These are phyloP conservation scores for Spencermartinsiella ligniputridi DNA, from an alignment of 1,139 yeast species.

Conservation along the genomic window DNA sequence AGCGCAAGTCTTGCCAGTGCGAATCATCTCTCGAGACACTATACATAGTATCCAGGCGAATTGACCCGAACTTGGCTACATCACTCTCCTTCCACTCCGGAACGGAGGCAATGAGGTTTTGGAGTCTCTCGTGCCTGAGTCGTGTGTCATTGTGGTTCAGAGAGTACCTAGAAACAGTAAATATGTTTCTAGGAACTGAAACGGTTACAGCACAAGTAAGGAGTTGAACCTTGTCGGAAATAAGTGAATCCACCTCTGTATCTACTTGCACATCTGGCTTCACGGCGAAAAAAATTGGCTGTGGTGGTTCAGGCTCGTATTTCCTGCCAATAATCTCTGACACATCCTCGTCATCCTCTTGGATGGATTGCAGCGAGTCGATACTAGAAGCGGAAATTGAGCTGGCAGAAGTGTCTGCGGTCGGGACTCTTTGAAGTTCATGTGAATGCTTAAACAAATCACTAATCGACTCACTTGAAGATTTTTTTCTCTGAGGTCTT, in stretches of 20 bases:
- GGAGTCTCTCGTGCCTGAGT: neutral
- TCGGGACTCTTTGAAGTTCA: neutral
- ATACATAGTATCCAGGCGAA: constrained; percentile 19
- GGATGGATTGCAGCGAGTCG: neutral
- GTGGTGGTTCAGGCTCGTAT: neutral
- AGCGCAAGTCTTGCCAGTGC: constrained; percentile 23
- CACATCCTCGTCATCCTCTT: neutral
- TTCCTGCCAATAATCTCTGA: neutral
- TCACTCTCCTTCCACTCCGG: constrained; percentile 19
- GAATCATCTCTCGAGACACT: constrained; percentile 17
- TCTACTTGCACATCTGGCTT: neutral
- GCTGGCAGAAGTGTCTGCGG: neutral
- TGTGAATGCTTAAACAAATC: neutral
- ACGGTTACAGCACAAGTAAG: constrained; percentile 16
- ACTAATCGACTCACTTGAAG: neutral
- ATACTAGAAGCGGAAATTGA: neutral
- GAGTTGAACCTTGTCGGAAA: constrained; percentile 4
- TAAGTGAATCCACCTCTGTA: neutral
- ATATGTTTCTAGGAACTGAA: constrained; percentile 13
- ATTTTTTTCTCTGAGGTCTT: neutral
- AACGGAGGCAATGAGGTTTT: constrained; percentile 3
- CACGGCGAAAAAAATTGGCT: neutral
- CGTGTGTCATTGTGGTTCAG: constrained; percentile 14
- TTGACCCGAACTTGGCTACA: constrained; percentile 17
- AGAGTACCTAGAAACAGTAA: constrained; percentile 8